Evolutionary conservation across 371 early-diverging fungal genomes (phyloP).

Genomic region (Apophysomyces ossiformis): DNA sequence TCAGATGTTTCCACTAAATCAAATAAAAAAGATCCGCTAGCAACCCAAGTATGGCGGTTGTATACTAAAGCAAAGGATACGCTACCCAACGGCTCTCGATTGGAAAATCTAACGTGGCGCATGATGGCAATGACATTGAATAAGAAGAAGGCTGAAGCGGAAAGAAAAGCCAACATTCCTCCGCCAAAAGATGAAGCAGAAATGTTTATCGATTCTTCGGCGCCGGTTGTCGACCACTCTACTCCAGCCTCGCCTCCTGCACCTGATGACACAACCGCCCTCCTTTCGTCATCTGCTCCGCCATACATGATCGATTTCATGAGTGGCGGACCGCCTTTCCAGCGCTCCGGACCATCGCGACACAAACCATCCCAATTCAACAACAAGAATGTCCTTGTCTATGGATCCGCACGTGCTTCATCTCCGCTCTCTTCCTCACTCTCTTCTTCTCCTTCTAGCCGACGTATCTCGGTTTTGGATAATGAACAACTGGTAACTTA

Average conservation of each 20-base stretch:
- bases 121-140: slow-evolving; percentile 65
- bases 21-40: slow-evolving; percentile 55
- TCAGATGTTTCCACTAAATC: slow-evolving; percentile 25
- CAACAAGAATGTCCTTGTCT: slow-evolving; percentile 31
- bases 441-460: slow-evolving; percentile 9
- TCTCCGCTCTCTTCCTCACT: slow-evolving; percentile 8
- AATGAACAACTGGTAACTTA: not conserved
- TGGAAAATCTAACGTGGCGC: slow-evolving; percentile 75
- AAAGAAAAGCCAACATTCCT: slow-evolving; percentile 12
- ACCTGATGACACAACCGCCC: slow-evolving; percentile 38
- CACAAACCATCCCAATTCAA: slow-evolving; percentile 12
- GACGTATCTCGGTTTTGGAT: slow-evolving; percentile 5
- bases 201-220: slow-evolving; percentile 23
- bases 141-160: slow-evolving; percentile 45
- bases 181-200: slow-evolving; percentile 18
- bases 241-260: slow-evolving; percentile 30
- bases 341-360: slow-evolving; percentile 12
- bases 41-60: slow-evolving; percentile 64
- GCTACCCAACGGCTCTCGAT: slow-evolving; percentile 61
- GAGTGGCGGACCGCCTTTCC: slow-evolving; percentile 24
- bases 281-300: slow-evolving; percentile 41
- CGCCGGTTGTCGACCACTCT: slow-evolving; percentile 8
- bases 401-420: slow-evolving; percentile 32
- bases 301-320: slow-evolving; percentile 39
- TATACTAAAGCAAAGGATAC: slow-evolving; percentile 68